phyloP scores from a whole-genome alignment of 495 filamentous ascomycete genomes.

The Hypoxylon lienhwacheense region DNA sequence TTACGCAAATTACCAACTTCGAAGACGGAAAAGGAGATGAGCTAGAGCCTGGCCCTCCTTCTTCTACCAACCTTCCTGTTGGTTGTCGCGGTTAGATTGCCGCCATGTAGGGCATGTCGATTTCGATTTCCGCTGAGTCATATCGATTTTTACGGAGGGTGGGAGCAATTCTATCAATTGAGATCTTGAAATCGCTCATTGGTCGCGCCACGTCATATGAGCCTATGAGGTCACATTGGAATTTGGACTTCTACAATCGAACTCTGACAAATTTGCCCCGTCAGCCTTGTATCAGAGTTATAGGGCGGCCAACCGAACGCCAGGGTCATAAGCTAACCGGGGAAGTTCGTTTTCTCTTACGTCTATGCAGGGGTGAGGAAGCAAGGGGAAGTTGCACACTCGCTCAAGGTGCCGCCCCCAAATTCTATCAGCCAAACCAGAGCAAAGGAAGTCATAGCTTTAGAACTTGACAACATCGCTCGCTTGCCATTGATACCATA shows the following conservation, averaged over 20 bases:
- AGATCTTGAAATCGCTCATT: slow-evolving; percentile 10
- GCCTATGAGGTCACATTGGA: slow-evolving; percentile 27
- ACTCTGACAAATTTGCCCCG: slow-evolving; percentile 3
- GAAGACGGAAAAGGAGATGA: slow-evolving; percentile 1
- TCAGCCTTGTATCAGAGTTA: slow-evolving; percentile 21
- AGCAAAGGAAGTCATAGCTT: neutral
- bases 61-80: slow-evolving; percentile 12
- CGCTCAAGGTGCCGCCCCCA: slow-evolving; percentile 16
- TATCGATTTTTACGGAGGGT: slow-evolving; percentile 6
- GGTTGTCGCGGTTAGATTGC: neutral
- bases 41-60: slow-evolving; percentile 5
- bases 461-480: no score
- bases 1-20: slow-evolving; percentile 18
- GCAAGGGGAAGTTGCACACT: slow-evolving; percentile 25
- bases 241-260: slow-evolving; percentile 21
- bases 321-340: slow-evolving; percentile 1
- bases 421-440: slow-evolving; percentile 13
- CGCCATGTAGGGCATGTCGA: slow-evolving; percentile 10
- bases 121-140: slow-evolving; percentile 4
- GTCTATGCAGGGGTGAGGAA: slow-evolving; percentile 7
- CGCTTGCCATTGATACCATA: slow-evolving; percentile 1
- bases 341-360: slow-evolving; percentile 13
- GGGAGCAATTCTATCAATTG: neutral
- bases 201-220: slow-evolving; percentile 9
- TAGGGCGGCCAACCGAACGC: slow-evolving; percentile 18